These are phyloP conservation scores for Encephalitozoon cuniculi DNA, from an alignment of 371 early-diverging fungal species.

Conservation along the genomic window DNA sequence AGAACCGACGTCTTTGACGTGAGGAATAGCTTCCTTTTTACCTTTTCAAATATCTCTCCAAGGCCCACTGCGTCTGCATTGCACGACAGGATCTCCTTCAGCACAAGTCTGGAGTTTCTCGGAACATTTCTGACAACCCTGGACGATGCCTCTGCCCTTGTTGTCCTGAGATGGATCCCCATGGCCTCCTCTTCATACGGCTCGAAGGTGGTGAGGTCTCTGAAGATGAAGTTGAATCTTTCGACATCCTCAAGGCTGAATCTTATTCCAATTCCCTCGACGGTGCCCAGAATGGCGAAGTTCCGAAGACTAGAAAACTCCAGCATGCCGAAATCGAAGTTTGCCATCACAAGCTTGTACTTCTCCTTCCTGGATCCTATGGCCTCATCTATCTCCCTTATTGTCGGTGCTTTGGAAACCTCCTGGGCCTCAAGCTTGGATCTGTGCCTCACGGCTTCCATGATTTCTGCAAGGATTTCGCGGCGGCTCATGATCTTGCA, in stretches of 20 bases:
- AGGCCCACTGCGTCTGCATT: not conserved
- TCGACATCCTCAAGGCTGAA: slow-evolving; percentile 33
- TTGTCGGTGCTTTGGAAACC: not conserved
- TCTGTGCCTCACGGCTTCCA: not conserved
- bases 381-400: slow-evolving; percentile 33
- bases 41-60: slow-evolving; percentile 26
- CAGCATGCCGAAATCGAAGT: slow-evolving; percentile 37
- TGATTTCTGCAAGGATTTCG: not conserved
- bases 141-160: not conserved
- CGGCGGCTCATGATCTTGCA: not conserved
- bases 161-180: slow-evolving; percentile 23
- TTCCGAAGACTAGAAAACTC: not conserved
- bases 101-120: slow-evolving; percentile 27
- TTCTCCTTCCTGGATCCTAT: slow-evolving; percentile 6
- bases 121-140: slow-evolving; percentile 44
- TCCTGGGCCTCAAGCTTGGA: not conserved
- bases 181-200: slow-evolving; percentile 45
- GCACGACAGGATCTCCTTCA: slow-evolving; percentile 25
- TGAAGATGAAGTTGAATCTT: slow-evolving; percentile 52
- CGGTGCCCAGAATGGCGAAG: slow-evolving; percentile 48
- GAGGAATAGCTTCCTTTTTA: slow-evolving; percentile 39
- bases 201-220: slow-evolving; percentile 57
- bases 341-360: slow-evolving; percentile 29
- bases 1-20: not conserved
- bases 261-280: slow-evolving; percentile 42